Base-by-base conservation (phyloP, 495 filamentous ascomycete genomes). In the Corynascus novoguineensis region DNA sequence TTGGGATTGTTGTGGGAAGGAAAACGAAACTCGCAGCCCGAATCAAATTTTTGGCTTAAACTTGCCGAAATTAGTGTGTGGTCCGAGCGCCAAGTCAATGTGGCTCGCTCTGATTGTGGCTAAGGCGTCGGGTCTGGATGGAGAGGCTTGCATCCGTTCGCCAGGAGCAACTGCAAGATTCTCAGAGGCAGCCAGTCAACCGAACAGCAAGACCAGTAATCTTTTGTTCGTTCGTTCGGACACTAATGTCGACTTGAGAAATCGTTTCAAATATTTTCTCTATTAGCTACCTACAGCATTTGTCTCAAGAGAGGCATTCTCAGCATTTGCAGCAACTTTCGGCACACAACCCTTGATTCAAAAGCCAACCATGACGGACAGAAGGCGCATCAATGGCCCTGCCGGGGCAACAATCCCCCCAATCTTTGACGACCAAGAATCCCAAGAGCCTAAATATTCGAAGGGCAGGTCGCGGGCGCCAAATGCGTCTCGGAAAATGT, bases 351-450 rank as follows among this genome's bases (percentile, higher is more conserved):
- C 35, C 35, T 5, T n/a, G 19, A n/a, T 38, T 17, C 14, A 5
- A 2, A n/a, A 17, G 37, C 21, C 37, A 17, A 41, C 21, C 24
- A 92, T 92, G 88, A 77, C 86, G 53, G 93, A 98, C 70, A 81
- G 93, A 71, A 85, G 92, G 73, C 84, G 93, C 58, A 86, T 96
- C 69, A 97, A 97, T 73, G 89, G 88, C 4, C 95, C 93, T 1
- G 74, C 81, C 29, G 86, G 86, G 47, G 83, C 86, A 41, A 96
- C 91, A 21, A 75, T 79, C 31, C 82, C 90, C n/a, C 86, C 88
- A 7, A 72, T 90, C 1, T 96, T 84, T 73, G 74, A 75, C 35
- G 56, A 74, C 54, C 73, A 49, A 64, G 66, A 50, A 31, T 70
- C 67, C 52, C 69, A 69, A 56, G 64, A 71, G 58, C 61, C 69